Evolutionary conservation across 140 eudicot species (phyloP).

Genomic region (Ambrosia hybrid): DNA sequence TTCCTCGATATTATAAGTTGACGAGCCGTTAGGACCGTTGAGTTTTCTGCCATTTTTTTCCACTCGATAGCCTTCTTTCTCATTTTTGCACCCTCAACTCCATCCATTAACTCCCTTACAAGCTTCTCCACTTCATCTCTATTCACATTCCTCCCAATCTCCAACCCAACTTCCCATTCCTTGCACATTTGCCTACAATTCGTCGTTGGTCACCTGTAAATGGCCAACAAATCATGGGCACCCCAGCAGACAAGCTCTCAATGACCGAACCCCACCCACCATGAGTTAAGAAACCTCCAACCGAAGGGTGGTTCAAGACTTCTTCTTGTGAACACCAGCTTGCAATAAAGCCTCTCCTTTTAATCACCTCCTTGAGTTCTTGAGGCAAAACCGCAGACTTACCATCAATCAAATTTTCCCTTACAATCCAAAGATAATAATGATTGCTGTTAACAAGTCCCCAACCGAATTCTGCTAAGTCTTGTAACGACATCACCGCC

Average conservation of each 20-base stretch:
- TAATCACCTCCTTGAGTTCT: no score
- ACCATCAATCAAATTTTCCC: neutral
- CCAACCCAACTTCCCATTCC: constrained; percentile 28
- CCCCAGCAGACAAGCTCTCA: constrained; percentile 34
- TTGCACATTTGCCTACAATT: constrained; percentile 22
- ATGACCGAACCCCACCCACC: constrained; percentile 33
- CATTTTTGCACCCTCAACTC: constrained; percentile 17
- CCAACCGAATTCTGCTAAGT: constrained; percentile 33
- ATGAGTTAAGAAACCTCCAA: constrained; percentile 38
- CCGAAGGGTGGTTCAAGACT: constrained; percentile 28
- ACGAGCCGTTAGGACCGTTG: constrained; percentile 24
- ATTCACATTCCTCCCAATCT: constrained; percentile 23
- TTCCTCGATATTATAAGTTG: constrained; percentile 2
- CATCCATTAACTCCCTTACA: constrained; percentile 25
- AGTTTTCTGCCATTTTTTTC: constrained; percentile 26
- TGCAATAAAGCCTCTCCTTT: no score
- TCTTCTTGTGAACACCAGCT: constrained; percentile 26
- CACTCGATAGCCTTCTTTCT: constrained; percentile 22
- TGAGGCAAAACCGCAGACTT: no score
- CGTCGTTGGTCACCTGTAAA: constrained; percentile 10
- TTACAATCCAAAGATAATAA: constrained; percentile 28
- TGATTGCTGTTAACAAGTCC: constrained; percentile 34
- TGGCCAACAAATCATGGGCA: constrained; percentile 35
- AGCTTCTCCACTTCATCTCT: constrained; percentile 29
- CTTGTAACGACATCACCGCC: constrained; percentile 20